Evolutionary conservation across 2,329 filamentous ascomycete species (phyloP).

Genomic region (Ceratocystiopsis brevicomis): DNA sequence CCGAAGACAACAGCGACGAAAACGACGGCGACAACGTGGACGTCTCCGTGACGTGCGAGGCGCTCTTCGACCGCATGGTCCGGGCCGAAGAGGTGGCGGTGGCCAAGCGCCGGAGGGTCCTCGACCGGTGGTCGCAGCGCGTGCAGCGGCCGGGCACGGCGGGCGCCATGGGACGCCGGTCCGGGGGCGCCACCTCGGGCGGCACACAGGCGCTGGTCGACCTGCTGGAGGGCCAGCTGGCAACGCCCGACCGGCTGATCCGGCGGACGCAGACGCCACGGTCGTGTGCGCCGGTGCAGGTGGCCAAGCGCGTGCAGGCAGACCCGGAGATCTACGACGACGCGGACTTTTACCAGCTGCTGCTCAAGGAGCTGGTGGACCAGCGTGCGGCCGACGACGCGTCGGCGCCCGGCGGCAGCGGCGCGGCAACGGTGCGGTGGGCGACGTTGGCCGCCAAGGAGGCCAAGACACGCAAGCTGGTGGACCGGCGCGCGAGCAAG

Average conservation of each 20-base stretch:
- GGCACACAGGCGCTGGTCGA: conserved; percentile 48
- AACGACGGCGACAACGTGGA: not conserved
- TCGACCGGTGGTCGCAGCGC: conserved; percentile 85
- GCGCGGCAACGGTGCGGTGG: conserved; percentile 39
- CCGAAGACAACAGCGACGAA: conserved; percentile 15
- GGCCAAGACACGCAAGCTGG: conserved; percentile 61
- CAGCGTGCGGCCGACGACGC: conserved; percentile 61
- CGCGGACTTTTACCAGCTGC: conserved; percentile 79
- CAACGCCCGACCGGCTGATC: conserved; percentile 45
- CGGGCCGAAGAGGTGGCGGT: conserved; percentile 40
- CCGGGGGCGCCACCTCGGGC: conserved; percentile 25
- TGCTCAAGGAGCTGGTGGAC: conserved; percentile 85
- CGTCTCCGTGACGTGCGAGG: conserved; percentile 25
- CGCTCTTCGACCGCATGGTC: conserved; percentile 56
- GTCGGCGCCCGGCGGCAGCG: conserved; percentile 23
- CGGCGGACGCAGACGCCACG: conserved; percentile 52
- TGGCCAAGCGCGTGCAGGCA: conserved; percentile 34
- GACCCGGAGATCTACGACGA: conserved; percentile 67
- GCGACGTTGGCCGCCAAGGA: conserved; percentile 54
- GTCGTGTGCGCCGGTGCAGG: conserved; percentile 57
- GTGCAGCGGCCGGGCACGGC: conserved; percentile 36
- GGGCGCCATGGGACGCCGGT: conserved; percentile 35
- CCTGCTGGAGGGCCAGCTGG: conserved; percentile 49
- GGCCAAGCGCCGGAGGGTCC: conserved; percentile 45
- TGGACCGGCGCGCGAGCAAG: conserved; percentile 90